phyloP scores from a whole-genome alignment of 1,139 yeast genomes.

The Fermentozyma sake region DNA sequence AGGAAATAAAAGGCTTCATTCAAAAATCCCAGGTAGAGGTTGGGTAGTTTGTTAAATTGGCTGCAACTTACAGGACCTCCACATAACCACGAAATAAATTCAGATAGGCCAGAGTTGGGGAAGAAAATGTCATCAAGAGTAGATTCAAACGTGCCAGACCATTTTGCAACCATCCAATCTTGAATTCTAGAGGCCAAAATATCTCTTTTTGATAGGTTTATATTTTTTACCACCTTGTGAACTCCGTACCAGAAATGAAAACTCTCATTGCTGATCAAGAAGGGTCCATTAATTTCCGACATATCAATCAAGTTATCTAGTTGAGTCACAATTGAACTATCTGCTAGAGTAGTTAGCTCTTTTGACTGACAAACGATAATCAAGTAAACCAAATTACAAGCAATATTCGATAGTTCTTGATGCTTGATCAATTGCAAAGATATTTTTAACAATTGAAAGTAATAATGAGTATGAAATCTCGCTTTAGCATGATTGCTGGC shows the following conservation, averaged over 20 bases:
- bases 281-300: slow-evolving; percentile 60
- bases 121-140: slow-evolving; percentile 1
- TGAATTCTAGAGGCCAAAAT: slow-evolving; percentile 11
- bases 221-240: slow-evolving; percentile 28
- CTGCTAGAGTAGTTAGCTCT: slow-evolving; percentile 19
- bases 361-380: slow-evolving; percentile 12
- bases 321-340: slow-evolving; percentile 38
- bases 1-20: slow-evolving; percentile 8
- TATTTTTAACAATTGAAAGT: slow-evolving; percentile 29
- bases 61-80: slow-evolving; percentile 14
- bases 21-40: slow-evolving; percentile 8
- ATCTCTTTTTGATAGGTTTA: slow-evolving; percentile 13
- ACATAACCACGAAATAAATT: slow-evolving; percentile 42
- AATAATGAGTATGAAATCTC: slow-evolving; percentile 2
- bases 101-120: slow-evolving; percentile 19
- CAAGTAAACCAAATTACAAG: slow-evolving; percentile 18
- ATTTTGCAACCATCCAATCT: slow-evolving; percentile 48
- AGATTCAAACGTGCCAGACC: slow-evolving; percentile 15
- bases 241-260: slow-evolving; percentile 51
- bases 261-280: slow-evolving; percentile 38
- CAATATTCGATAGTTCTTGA: slow-evolving; percentile 12
- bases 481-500: neutral
- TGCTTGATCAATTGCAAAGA: slow-evolving; percentile 45
- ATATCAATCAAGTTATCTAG: slow-evolving; percentile 47
- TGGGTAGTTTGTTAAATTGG: slow-evolving; percentile 1